Evolutionary conservation across 495 filamentous ascomycete genomes (phyloP).

Genomic region (Aspergillus saccharolyticus): DNA sequence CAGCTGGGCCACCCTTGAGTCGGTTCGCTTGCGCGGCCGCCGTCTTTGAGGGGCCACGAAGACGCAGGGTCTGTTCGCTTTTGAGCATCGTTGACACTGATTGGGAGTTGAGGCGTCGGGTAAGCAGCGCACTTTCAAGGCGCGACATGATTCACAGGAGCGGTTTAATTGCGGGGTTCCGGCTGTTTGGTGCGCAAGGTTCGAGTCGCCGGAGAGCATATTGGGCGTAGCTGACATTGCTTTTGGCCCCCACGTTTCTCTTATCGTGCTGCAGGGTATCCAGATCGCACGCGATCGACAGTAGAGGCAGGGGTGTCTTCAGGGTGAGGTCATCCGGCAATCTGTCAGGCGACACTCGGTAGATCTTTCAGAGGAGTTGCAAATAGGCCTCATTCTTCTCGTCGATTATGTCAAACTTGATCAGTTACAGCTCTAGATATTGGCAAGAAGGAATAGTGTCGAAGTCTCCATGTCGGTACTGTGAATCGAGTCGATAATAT

Average conservation of each 20-base stretch:
- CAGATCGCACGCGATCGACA: background rate
- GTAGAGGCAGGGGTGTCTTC: background rate
- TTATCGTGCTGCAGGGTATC: background rate
- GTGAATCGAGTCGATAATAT: background rate
- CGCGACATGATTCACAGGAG: slow-evolving; percentile 82
- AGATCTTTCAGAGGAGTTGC: background rate
- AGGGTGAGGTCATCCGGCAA: no score
- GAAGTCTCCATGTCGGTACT: background rate
- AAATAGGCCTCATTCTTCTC: background rate
- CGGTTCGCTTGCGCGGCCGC: slow-evolving; percentile 74
- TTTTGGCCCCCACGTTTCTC: slow-evolving; percentile 1
- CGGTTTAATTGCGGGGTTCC: slow-evolving; percentile 46
- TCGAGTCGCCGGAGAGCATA: slow-evolving; percentile 31
- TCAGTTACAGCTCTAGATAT: background rate
- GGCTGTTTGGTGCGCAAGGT: slow-evolving; percentile 14
- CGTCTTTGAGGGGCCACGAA: slow-evolving; percentile 76
- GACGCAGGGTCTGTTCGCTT: slow-evolving; percentile 67
- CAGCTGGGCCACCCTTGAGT: slow-evolving; percentile 78
- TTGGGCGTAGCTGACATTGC: slow-evolving; percentile 29
- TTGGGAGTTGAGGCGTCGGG: slow-evolving; percentile 53
- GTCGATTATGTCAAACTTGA: background rate
- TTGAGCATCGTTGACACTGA: slow-evolving; percentile 75
- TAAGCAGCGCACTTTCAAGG: slow-evolving; percentile 81
- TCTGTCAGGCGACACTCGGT: background rate
- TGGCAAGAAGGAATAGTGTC: background rate